phyloP scores from a whole-genome alignment of 1,284 basidiomycete species.

The Leccinum holopus region DNA sequence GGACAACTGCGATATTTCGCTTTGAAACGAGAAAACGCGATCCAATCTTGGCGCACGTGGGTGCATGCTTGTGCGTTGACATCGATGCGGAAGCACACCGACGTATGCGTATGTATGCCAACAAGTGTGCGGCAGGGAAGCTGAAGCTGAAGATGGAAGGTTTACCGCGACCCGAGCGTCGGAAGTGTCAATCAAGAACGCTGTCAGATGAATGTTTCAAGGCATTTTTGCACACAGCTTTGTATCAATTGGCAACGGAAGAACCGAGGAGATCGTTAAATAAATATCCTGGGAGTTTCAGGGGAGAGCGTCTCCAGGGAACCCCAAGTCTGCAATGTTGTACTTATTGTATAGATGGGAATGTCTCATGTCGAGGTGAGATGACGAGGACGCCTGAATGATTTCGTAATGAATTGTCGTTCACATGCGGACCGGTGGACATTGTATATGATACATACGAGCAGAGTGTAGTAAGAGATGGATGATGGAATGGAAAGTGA shows the following conservation, averaged over 20 bases:
- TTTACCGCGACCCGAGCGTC: constrained; percentile 7
- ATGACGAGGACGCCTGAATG: not conserved
- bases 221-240: constrained; percentile 7
- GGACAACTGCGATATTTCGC: not conserved
- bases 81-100: not conserved
- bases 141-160: not conserved
- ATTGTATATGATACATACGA: not conserved
- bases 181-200: constrained; percentile 13
- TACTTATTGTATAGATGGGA: not conserved
- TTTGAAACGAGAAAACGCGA: not conserved
- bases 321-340: constrained; percentile 1
- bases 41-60: not conserved
- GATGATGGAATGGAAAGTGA: not conserved
- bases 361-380: constrained; percentile 2
- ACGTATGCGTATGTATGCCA: not conserved
- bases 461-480: not conserved
- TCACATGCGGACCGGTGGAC: not conserved
- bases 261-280: constrained; percentile 18
- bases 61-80: not conserved
- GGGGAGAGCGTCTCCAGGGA: constrained; percentile 1
- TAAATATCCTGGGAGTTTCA: constrained; percentile 11
- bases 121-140: not conserved
- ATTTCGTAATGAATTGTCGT: constrained; percentile 1
- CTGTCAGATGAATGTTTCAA: constrained; percentile 19
- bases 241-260: constrained; percentile 4